Evolutionary conservation across 176 grass and related monocot genomes (phyloP), one percentile per base, ranked within the genome.

Genomic region (Triticum timopheevii): DNA sequence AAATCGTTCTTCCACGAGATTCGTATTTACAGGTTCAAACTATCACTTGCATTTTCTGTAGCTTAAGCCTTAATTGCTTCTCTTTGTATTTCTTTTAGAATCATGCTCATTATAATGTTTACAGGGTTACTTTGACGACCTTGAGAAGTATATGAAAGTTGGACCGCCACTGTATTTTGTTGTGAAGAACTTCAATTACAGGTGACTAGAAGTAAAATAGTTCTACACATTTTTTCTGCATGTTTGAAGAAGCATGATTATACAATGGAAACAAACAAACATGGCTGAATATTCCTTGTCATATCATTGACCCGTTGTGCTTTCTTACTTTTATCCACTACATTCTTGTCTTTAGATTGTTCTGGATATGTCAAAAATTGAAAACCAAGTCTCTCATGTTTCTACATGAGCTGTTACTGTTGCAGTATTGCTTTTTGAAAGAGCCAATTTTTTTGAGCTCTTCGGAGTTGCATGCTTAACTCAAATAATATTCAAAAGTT

Each of bases 161-260:
- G 97, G 97, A 79, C 94, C 97, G 40, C 97, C 97, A 59, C 69
- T 99, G 79, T 99, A 99, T 85, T 99, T 99, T 91, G 94, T 99
- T 67, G 82, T 99, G 28, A 99, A 96, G 85, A 86, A 96, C 75
- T 99, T 96, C 88, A 99, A 96, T 86, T 99, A 94, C 92, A 99
- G 97, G 97, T 95, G 88, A 61, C 11, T 52, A 71, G 80, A 73
- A 76, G 39, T 83, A 76, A 52, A 70, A 71, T 59, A 67, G 25
- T 3, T 13, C 13, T 73, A 22, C 10, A 73, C 10, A 49, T 52
- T 65, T 74, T 83, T 30, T 44, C 36, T 84, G 52, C 25, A 11
- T 62, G 38, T 64, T 63, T 73, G 23, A 87, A 61, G 75, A 69
- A 54, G 50, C 16, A 54, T 59, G 56, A 59, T 75, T 73, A 31